These are phyloP conservation scores for Magnusiomyces ingens DNA, from an alignment of 1,139 yeast genomes.

Conservation along the genomic window DNA sequence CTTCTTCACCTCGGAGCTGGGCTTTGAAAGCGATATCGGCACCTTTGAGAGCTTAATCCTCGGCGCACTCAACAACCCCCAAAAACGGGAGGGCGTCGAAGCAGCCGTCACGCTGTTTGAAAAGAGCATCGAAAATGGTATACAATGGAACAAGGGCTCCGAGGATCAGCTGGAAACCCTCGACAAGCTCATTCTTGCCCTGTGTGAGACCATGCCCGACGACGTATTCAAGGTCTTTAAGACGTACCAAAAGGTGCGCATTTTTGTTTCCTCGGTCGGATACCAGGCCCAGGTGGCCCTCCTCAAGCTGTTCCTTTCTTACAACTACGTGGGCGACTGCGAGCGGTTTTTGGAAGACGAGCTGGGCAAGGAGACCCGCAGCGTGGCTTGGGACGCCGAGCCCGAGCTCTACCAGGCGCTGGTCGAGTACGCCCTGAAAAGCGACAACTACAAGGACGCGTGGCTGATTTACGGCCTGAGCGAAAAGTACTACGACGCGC, in stretches of 20 bases:
- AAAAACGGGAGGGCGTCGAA: slow-evolving; percentile 18
- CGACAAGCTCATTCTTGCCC: slow-evolving; percentile 30
- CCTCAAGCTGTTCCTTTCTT: slow-evolving; percentile 42
- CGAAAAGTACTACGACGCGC: slow-evolving; percentile 52
- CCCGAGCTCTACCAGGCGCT: slow-evolving; percentile 39
- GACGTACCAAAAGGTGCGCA: slow-evolving; percentile 34
- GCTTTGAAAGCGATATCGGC: slow-evolving; percentile 10
- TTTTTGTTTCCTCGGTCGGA: slow-evolving; percentile 37
- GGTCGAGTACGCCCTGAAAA: slow-evolving; percentile 41
- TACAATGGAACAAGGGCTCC: slow-evolving; percentile 40
- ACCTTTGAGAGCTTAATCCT: slow-evolving; percentile 12
- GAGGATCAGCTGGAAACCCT: slow-evolving; percentile 31
- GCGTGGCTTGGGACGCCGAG: slow-evolving; percentile 28
- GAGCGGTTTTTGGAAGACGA: slow-evolving; percentile 56
- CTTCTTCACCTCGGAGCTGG: slow-evolving; percentile 7
- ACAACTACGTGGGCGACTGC: slow-evolving; percentile 50
- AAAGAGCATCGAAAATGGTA: slow-evolving; percentile 35
- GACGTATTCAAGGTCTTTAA: slow-evolving; percentile 27
- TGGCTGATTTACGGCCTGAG: slow-evolving; percentile 61
- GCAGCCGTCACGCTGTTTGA: slow-evolving; percentile 35
- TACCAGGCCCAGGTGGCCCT: slow-evolving; percentile 43
- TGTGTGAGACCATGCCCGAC: slow-evolving; percentile 23
- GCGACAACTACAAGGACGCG: slow-evolving; percentile 43
- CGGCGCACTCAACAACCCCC: slow-evolving; percentile 5
- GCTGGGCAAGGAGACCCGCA: slow-evolving; percentile 39